Conservation (phyloP, 352 stramenopile species). For the Phytophthora palmivora region DNA sequence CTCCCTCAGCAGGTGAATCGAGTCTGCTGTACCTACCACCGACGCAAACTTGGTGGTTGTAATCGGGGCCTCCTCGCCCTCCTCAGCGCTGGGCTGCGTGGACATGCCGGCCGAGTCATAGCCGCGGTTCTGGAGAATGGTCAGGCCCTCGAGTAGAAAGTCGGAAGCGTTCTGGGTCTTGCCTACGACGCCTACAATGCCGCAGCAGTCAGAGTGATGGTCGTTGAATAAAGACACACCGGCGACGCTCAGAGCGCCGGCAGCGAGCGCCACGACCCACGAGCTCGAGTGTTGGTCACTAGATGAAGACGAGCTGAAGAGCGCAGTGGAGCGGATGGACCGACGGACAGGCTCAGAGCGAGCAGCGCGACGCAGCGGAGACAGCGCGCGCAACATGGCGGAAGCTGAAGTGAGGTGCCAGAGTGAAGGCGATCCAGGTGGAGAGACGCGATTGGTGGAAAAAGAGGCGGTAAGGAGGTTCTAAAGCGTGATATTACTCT, state of each 20-base stretch:
- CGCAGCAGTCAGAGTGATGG: slow-evolving; percentile 54
- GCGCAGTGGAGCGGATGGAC: slow-evolving; percentile 10
- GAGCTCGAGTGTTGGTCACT: slow-evolving; percentile 12
- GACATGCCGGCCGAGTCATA: slow-evolving; percentile 98
- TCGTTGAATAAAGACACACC: slow-evolving; percentile 11
- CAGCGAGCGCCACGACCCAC: slow-evolving; percentile 29
- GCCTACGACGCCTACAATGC: slow-evolving; percentile 82
- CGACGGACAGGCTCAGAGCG: slow-evolving; percentile 8
- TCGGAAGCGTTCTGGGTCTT: slow-evolving; percentile 73
- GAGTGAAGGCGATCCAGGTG: slow-evolving; percentile 19
- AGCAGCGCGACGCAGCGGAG: slow-evolving; percentile 12
- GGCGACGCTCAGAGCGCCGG: slow-evolving; percentile 20
- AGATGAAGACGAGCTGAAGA: slow-evolving; percentile 1
- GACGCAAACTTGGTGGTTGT: slow-evolving; percentile 96
- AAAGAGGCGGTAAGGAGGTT: neutral
- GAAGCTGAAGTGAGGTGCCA: slow-evolving; percentile 6
- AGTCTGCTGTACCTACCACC: slow-evolving; percentile 90
- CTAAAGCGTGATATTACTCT: slow-evolving; percentile 14
- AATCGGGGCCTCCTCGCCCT: slow-evolving; percentile 53
- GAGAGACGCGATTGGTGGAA: slow-evolving; percentile 33
- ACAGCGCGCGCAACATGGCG: slow-evolving; percentile 31
- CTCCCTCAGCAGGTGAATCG: slow-evolving; percentile 89
- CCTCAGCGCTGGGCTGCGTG: slow-evolving; percentile 75
- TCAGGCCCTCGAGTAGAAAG: slow-evolving; percentile 89
- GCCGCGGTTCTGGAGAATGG: slow-evolving; percentile 94